phyloP scores from a whole-genome alignment of 768 basidiomycete species.

The Suillus spraguei region DNA sequence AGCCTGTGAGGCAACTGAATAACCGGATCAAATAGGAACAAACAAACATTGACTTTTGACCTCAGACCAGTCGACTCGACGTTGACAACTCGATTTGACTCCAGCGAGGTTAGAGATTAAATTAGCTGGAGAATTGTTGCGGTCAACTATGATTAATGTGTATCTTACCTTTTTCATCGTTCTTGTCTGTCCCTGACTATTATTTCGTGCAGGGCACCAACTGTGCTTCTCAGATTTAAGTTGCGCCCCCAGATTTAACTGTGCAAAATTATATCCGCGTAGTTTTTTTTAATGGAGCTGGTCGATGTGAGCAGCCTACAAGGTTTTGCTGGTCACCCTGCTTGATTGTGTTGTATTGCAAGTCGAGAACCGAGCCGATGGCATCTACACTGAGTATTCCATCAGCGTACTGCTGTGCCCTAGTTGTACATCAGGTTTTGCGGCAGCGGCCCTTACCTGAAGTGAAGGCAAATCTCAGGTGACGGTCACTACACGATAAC shows the following conservation, averaged over 20 bases:
- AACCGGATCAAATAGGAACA: too few species aligned
- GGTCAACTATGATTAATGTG: neutral
- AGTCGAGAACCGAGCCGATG: constrained; percentile 33
- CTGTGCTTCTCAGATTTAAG: neutral
- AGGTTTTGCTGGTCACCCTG: neutral
- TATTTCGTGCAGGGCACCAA: neutral
- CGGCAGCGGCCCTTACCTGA: constrained; percentile 62
- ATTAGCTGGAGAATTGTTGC: neutral
- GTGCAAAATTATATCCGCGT: neutral
- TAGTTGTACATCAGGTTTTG: constrained; percentile 52
- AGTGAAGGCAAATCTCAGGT: constrained; percentile 71
- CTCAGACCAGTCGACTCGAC: too few species aligned
- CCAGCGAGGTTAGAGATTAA: neutral
- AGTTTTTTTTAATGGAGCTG: neutral
- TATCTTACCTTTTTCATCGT: neutral
- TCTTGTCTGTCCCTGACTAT: neutral
- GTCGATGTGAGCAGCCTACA: neutral
- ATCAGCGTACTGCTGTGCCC: constrained; percentile 76
- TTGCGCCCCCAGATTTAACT: neutral
- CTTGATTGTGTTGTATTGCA: too few species aligned
- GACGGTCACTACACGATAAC: constrained; percentile 76
- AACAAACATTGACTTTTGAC: too few species aligned
- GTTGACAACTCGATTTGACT: neutral
- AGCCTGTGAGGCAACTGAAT: too few species aligned
- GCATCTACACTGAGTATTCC: constrained; percentile 80